These are phyloP conservation scores for Pinus taeda DNA, from an alignment of 75 land plant species.

Conservation along the genomic window DNA sequence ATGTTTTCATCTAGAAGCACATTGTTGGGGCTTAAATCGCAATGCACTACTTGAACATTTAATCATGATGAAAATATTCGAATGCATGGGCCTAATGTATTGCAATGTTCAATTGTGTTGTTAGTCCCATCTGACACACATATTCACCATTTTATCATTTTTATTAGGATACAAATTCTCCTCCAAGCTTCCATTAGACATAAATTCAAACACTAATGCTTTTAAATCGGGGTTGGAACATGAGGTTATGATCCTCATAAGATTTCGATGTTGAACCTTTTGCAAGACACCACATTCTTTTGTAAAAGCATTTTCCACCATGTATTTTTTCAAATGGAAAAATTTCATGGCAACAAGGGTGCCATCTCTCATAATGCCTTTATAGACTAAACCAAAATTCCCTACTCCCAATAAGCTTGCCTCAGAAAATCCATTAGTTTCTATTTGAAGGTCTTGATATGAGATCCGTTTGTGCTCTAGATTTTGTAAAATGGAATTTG, in stretches of 20 bases:
- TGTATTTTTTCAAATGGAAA: not conserved
- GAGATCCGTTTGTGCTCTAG: not conserved
- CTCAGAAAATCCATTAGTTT: not conserved
- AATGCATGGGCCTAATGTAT: conserved; percentile 31
- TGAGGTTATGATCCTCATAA: not conserved
- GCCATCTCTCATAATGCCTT: not conserved
- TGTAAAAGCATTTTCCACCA: not conserved
- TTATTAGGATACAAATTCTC: not conserved
- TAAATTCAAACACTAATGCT: conserved; percentile 3
- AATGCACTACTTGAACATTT: not conserved
- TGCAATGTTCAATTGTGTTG: conserved; percentile 24
- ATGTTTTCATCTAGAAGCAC: conserved; percentile 6
- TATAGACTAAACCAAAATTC: not conserved
- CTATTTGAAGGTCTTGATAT: not conserved
- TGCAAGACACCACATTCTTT: not conserved
- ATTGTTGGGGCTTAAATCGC: not conserved
- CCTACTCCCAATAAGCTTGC: not conserved
- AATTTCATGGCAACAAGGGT: not conserved
- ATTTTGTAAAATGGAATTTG: not conserved
- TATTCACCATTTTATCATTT: too few species aligned
- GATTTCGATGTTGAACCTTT: conserved; percentile 6
- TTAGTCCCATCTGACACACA: not conserved
- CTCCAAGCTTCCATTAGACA: conserved; percentile 6
- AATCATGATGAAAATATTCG: conserved; percentile 28
- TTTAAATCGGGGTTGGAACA: not conserved